Base-by-base conservation (phyloP, 2,329 filamentous ascomycete genomes). In the Colletotrichum graminicola region DNA sequence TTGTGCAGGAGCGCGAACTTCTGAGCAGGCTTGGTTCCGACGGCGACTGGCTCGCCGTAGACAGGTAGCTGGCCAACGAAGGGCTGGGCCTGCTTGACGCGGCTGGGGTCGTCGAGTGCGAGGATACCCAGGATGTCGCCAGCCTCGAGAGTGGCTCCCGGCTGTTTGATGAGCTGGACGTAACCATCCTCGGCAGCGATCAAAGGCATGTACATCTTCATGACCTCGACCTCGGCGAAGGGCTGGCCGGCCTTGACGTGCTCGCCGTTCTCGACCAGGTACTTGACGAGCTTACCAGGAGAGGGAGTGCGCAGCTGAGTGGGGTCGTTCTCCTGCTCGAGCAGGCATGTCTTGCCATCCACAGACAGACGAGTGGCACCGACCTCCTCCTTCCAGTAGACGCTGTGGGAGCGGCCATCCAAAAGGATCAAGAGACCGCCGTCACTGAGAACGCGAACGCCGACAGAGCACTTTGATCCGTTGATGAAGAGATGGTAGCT, bases 181-280 rank as follows among this genome's bases (percentile, higher is more conserved):
- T 97, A 89, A 86, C 96, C 96, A 77, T 97, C 96, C 82, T 99
- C 96, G 80, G 95, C 92, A 3, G 96, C 93, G 73, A 99, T 89
- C 66, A 99, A 88, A 78, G 96, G 96, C 96, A 99, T 99, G 89
- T 98, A 98, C 96, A 99, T 99, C 89, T 99, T 99, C 96, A 99
- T 99, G 83, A 99, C 96, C 84, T 99, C 96, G 51, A 99, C 95
- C 82, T 99, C 96, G 67, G 96, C 96, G 79, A 94, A 99, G 43
- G 95, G 87, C 82, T 98, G 93, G 68, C 95, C 95, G 76, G 97
- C 94, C 82, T 90, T 92, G 82, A 99, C 91, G 81, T 99, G 96
- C 76, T 94, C 89, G 73, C 96, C 96, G 78, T 97, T 98, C 82
- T 98, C 96, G 2, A 99, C 93, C 1, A 94, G 93, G 83, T 96